Base-by-base conservation (phyloP, 2,329 filamentous ascomycete species). In the Colletotrichum abscissum region DNA sequence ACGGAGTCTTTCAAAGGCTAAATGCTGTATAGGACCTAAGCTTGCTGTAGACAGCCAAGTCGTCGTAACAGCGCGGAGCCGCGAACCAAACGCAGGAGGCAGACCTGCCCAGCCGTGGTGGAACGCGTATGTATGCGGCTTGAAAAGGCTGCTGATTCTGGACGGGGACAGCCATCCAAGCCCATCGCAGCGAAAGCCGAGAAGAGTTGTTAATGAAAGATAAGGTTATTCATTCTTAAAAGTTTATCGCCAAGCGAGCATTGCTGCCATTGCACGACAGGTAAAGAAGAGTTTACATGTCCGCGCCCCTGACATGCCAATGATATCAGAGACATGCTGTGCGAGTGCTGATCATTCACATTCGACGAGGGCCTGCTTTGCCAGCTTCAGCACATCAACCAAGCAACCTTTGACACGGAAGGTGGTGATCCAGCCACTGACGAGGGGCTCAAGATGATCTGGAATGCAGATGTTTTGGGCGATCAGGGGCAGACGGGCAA, bases 221-320 rank as follows among this genome's bases (percentile, higher is more conserved):
- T 19, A 57, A 65, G 63, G 33, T 65, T 65, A 57, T 30, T 28
- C 16, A 26, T 26, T 38, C 33, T 46, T 35, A 26, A 57, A 56
- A 56, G 30, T 65, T 5, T 57, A 28, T 28, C 5, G 52, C 52
- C 63, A 19, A 38, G 33, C 24, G 52, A 46, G 16, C 26, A 28
- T 42, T 19, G 38, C 38, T 42, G 38, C 38, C 38, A 42, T 22
- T 16, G 62, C 30, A 55, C 6, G 14, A 26, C 8, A 16, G 33
- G 30, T 28, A 11, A 11, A 52, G 7, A 11, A 14, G 22, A 22
- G 38, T 19, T 22, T 19, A 5, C 33, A 65, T 65, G 19, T 7
- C 11, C 5, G 52, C 22, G 33, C 33, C 63, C 33, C 63, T 65
- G 63, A 65, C 63, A 65, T 65, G 11, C 33, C 63, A 46, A 42